Conservation (phyloP, 345 rosid species). For the Cardiospermum halicacabum region DNA sequence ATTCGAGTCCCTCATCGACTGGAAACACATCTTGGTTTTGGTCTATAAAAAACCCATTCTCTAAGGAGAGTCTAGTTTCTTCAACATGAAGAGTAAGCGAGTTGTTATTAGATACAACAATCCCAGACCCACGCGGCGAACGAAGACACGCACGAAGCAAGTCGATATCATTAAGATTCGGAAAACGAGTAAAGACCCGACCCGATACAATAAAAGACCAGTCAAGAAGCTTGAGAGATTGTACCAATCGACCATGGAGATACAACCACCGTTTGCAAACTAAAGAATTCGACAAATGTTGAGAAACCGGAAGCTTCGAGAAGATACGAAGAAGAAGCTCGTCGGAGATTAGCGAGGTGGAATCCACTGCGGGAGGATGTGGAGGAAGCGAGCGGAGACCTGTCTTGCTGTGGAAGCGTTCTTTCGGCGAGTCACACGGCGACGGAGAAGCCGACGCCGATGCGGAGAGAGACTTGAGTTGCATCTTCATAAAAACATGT, state of each 20-base stretch:
- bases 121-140: slow-evolving; percentile 28
- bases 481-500: slow-evolving; percentile 28
- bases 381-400: slow-evolving; percentile 1
- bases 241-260: slow-evolving; percentile 50
- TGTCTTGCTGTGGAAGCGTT: neutral
- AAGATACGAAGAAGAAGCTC: slow-evolving; percentile 45
- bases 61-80: slow-evolving; percentile 7
- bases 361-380: slow-evolving; percentile 24
- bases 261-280: slow-evolving; percentile 59
- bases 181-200: slow-evolving; percentile 48
- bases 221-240: slow-evolving; percentile 38
- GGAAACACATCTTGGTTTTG: slow-evolving; percentile 27
- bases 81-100: slow-evolving; percentile 27
- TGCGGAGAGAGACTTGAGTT: slow-evolving; percentile 10
- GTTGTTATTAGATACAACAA: slow-evolving; percentile 28
- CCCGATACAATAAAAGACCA: slow-evolving; percentile 49
- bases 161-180: slow-evolving; percentile 38
- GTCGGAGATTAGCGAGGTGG: slow-evolving; percentile 39
- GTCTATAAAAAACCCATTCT: slow-evolving; percentile 16
- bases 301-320: slow-evolving; percentile 41
- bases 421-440: neutral
- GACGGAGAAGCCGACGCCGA: slow-evolving; percentile 15
- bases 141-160: slow-evolving; percentile 34
- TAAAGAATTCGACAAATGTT: slow-evolving; percentile 30
- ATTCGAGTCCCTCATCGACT: slow-evolving; percentile 33